Conservation (phyloP, 768 basidiomycete species). For the Clitopilus hobsonii region DNA sequence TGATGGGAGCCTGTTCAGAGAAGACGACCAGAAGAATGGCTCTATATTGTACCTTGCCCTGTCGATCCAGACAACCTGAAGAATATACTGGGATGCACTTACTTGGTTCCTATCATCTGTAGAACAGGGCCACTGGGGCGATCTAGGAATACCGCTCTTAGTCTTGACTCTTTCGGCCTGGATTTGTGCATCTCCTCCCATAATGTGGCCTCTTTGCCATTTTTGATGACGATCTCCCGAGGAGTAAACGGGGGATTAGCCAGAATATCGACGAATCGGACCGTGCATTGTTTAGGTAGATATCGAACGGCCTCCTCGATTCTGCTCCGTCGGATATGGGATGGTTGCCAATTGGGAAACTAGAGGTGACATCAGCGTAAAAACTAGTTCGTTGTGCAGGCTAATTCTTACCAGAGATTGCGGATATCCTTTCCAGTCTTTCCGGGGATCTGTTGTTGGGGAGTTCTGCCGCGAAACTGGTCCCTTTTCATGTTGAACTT, state of each 20-base stretch:
- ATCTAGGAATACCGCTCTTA: constrained; percentile 33
- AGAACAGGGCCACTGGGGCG: constrained; percentile 25
- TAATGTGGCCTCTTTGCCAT: constrained; percentile 13
- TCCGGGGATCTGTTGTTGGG: constrained; percentile 1
- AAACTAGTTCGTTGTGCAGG: too few relatives aligned
- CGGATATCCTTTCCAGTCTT: constrained; percentile 30
- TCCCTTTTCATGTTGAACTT: not conserved
- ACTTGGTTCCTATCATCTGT: constrained; percentile 32
- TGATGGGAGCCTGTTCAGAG: constrained; percentile 36
- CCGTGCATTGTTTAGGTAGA: constrained; percentile 3
- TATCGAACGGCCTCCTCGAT: constrained; percentile 18
- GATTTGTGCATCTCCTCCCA: constrained; percentile 23
- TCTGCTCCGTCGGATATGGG: constrained; percentile 26
- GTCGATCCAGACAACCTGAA: constrained; percentile 1
- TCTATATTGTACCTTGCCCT: constrained; percentile 31
- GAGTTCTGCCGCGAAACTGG: not conserved
- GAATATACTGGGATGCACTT: not conserved
- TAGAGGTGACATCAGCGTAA: not conserved
- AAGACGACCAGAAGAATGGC: constrained; percentile 40
- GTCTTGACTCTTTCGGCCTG: constrained; percentile 15
- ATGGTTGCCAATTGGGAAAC: constrained; percentile 37
- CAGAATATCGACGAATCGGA: constrained; percentile 7
- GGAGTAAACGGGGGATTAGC: constrained; percentile 4
- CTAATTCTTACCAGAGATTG: constrained; percentile 17
- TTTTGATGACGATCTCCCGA: constrained; percentile 9